These are phyloP conservation scores for Penicillium italicum DNA, from an alignment of 2,329 filamentous ascomycete genomes.

Conservation along the genomic window DNA sequence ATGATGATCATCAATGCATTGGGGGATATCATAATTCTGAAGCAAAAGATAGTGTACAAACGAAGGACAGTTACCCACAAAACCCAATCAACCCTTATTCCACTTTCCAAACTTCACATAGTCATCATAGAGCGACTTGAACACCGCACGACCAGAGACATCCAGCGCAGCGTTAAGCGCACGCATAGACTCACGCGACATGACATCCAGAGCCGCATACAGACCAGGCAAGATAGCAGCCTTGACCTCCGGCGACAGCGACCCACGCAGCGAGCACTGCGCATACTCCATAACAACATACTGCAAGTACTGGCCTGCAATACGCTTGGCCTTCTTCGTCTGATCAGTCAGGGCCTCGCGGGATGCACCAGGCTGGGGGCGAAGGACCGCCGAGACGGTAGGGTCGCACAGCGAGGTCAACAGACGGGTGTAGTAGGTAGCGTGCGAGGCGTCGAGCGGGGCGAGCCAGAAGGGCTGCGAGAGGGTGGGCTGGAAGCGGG, in stretches of 20 bases:
- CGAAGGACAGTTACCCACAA: conserved; percentile 4
- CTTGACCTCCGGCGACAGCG: conserved; percentile 52
- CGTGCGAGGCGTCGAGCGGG: conserved; percentile 43
- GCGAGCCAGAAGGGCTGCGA: conserved; percentile 35
- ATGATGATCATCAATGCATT: conserved; percentile 23
- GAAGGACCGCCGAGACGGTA: conserved; percentile 53
- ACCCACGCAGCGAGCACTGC: conserved; percentile 49
- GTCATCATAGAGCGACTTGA: conserved; percentile 53
- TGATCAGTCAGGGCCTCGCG: conserved; percentile 54
- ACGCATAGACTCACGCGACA: conserved; percentile 50
- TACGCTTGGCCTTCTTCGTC: conserved; percentile 56
- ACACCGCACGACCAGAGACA: conserved; percentile 50
- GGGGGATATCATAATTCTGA: conserved; percentile 27
- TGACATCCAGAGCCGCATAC: conserved; percentile 53
- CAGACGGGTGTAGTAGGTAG: conserved; percentile 51
- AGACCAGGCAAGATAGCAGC: conserved; percentile 51
- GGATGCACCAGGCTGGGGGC: conserved; percentile 33
- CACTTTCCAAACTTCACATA: conserved; percentile 48
- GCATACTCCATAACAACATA: conserved; percentile 58
- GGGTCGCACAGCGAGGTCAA: conserved; percentile 61
- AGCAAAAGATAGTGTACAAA: conserved; percentile 20
- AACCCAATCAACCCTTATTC: conserved; percentile 40
- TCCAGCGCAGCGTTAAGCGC: conserved; percentile 52
- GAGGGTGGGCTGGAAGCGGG: conserved; percentile 24
- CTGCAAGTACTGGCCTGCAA: conserved; percentile 56